phyloP scores from a whole-genome alignment of 2,329 filamentous ascomycete genomes.

The Monosporascus ibericus region DNA sequence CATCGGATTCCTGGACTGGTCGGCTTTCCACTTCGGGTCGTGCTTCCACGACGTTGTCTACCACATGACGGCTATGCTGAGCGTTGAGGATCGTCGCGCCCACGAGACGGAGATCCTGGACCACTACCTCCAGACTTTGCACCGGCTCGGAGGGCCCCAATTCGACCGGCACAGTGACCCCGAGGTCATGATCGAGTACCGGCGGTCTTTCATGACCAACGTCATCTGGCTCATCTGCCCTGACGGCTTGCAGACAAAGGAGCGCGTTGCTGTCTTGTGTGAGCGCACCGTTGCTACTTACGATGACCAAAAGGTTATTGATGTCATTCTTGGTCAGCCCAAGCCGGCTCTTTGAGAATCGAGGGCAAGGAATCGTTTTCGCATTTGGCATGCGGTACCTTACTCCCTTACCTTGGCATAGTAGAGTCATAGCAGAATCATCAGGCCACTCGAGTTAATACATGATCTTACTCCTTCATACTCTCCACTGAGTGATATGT shows the following conservation, averaged over 20 bases:
- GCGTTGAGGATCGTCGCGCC: slow-evolving; percentile 31
- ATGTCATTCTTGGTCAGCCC: slow-evolving; percentile 14
- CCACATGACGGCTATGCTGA: slow-evolving; percentile 31
- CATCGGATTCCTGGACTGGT: slow-evolving; percentile 37
- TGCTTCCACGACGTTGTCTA: slow-evolving; percentile 38
- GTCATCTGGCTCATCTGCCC: slow-evolving; percentile 25
- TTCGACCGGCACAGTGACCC: slow-evolving; percentile 22
- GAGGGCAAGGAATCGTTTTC: too few species aligned
- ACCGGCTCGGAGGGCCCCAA: slow-evolving; percentile 25
- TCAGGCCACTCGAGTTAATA: too few species aligned
- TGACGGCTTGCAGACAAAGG: slow-evolving; percentile 27
- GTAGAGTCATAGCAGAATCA: too few species aligned
- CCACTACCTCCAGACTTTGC: slow-evolving; percentile 29
- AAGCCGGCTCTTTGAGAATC: neutral
- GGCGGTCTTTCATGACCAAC: slow-evolving; percentile 26
- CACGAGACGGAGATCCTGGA: slow-evolving; percentile 33
- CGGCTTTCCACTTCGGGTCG: slow-evolving; percentile 33
- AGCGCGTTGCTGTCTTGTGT: slow-evolving; percentile 26
- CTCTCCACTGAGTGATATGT: too few species aligned
- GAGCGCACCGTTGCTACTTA: slow-evolving; percentile 29
- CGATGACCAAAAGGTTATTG: slow-evolving; percentile 32
- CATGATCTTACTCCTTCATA: too few species aligned
- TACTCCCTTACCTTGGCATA: too few species aligned
- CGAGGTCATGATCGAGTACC: slow-evolving; percentile 25
- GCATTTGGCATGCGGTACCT: too few species aligned